Evolutionary conservation across 2,329 filamentous ascomycete genomes (phyloP).

Genomic region (Pyricularia sp.): DNA sequence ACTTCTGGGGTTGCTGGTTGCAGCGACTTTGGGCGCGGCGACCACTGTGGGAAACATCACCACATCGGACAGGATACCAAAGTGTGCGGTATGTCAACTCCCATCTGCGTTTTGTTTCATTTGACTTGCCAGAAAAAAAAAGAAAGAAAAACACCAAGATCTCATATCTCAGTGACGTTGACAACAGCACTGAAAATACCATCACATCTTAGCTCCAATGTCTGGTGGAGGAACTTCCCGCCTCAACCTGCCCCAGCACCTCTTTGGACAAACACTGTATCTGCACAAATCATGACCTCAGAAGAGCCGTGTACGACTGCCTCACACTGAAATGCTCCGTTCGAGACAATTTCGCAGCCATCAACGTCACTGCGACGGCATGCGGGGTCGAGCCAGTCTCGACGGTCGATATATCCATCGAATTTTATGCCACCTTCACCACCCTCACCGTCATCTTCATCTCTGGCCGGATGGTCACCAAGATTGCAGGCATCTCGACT

Average conservation of each 20-base stretch:
- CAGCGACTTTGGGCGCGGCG: not conserved
- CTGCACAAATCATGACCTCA: not conserved
- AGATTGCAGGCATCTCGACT: not conserved
- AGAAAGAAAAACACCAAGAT: not conserved
- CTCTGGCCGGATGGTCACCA: not conserved
- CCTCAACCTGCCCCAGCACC: not conserved
- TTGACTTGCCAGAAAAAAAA: too few relatives aligned
- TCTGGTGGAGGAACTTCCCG: not conserved
- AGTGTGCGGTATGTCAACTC: not conserved
- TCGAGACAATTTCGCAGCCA: not conserved
- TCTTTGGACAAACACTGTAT: not conserved
- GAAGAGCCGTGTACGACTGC: not conserved
- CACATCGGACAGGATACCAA: not conserved
- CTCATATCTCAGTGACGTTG: not conserved
- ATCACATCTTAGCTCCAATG: not conserved
- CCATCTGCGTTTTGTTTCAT: not conserved
- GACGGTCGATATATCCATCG: not conserved
- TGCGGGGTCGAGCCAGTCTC: not conserved
- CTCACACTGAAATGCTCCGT: not conserved
- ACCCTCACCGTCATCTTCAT: not conserved
- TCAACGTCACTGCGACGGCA: not conserved
- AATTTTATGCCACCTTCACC: not conserved
- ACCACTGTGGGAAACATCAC: not conserved
- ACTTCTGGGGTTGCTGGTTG: not conserved
- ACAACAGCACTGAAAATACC: not conserved